A percentile compares a stretch with the other conserved stretches of the same genome.
Conservation (phyloP, 202 grass and related monocot genomes). For the Setaria viridis region DNA sequence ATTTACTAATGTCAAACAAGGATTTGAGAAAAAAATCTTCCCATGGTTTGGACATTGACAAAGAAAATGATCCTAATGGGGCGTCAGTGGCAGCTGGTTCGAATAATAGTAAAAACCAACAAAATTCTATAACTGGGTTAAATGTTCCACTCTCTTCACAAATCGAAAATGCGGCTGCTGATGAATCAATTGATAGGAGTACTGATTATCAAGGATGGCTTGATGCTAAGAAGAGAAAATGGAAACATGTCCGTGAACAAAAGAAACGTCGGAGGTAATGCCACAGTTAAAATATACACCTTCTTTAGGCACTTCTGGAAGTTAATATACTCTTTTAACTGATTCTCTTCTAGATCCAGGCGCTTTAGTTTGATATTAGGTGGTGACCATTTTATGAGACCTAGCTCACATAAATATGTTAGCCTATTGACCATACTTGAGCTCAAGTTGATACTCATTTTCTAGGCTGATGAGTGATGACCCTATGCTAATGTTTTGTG, state of each 20-base stretch:
- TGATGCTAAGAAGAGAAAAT: slow-evolving; percentile 94
- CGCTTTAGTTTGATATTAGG: slow-evolving; percentile 23
- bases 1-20: slow-evolving; percentile 57
- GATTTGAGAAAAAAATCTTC: slow-evolving; percentile 46
- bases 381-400: slow-evolving; percentile 3
- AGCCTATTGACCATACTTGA: neutral
- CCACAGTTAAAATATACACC: slow-evolving; percentile 22
- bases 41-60: slow-evolving; percentile 58
- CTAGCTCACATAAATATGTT: slow-evolving; percentile 4
- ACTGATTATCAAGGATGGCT: slow-evolving; percentile 95
- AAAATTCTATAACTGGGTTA: slow-evolving; percentile 47
- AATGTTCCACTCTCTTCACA: slow-evolving; percentile 44
- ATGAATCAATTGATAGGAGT: slow-evolving; percentile 63
- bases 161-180: slow-evolving; percentile 47
- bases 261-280: slow-evolving; percentile 80
- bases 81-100: slow-evolving; percentile 51
- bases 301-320: neutral
- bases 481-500: neutral
- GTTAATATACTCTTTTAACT: slow-evolving; percentile 16
- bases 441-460: slow-evolving; percentile 1
- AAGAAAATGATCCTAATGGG: slow-evolving; percentile 66
- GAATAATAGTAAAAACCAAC: slow-evolving; percentile 33
- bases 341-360: neutral
- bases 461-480: slow-evolving; percentile 8
- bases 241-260: slow-evolving; percentile 72